Evolutionary conservation across 2,329 filamentous ascomycete genomes (phyloP).

Genomic region (Myriangium duriaei): DNA sequence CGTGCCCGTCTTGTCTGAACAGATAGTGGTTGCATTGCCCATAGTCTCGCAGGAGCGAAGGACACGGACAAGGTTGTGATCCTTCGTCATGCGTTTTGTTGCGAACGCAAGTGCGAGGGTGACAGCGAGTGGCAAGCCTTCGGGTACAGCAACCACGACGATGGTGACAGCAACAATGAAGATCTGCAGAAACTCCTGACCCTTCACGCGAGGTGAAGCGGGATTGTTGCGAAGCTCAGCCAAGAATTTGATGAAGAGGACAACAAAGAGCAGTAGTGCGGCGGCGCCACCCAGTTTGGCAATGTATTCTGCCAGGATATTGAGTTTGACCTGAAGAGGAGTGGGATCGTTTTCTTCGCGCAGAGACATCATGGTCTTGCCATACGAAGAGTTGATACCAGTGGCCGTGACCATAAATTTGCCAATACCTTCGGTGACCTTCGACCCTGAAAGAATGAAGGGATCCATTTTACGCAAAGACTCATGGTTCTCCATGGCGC

Average conservation of each 20-base stretch:
- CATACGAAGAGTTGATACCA: conserved; percentile 61
- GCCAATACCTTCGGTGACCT: conserved; percentile 63
- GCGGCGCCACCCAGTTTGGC: conserved; percentile 67
- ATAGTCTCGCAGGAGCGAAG: conserved; percentile 58
- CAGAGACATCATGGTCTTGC: conserved; percentile 67
- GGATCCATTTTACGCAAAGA: conserved; percentile 58
- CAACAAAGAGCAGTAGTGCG: conserved; percentile 67
- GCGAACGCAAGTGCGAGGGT: conserved; percentile 57
- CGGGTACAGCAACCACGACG: conserved; percentile 56
- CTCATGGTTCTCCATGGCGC: conserved; percentile 49
- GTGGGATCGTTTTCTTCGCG: conserved; percentile 67
- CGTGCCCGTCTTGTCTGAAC: conserved; percentile 68
- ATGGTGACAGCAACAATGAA: conserved; percentile 54
- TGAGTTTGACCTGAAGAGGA: conserved; percentile 65
- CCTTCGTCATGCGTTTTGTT: conserved; percentile 54
- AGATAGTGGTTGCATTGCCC: conserved; percentile 63
- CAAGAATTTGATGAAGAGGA: conserved; percentile 76
- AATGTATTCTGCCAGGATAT: conserved; percentile 66
- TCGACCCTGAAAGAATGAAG: conserved; percentile 78
- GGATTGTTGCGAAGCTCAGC: conserved; percentile 47
- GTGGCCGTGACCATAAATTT: conserved; percentile 64
- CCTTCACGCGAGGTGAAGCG: conserved; percentile 56
- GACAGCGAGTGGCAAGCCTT: conserved; percentile 54
- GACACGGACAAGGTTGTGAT: conserved; percentile 58
- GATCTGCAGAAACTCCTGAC: conserved; percentile 54